A percentile compares a stretch with the other conserved stretches of the same genome.
Conservation (phyloP, 2,329 filamentous ascomycete genomes). For the Aspergillus costaricaensis region DNA sequence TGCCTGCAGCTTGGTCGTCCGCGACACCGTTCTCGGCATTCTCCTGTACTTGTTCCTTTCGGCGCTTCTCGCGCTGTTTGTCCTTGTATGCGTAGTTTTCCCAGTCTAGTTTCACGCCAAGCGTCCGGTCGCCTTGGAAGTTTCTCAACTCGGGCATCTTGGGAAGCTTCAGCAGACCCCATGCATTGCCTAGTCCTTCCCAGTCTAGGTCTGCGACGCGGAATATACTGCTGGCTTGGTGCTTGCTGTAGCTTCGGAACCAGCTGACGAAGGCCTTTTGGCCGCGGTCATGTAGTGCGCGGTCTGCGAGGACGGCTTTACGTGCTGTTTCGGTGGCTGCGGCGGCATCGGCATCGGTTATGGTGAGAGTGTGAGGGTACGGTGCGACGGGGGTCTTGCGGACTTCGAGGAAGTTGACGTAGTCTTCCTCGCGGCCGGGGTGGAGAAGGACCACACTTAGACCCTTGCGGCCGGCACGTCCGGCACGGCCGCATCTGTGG, state of each 20-base stretch:
- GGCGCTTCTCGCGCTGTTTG: conserved; percentile 67
- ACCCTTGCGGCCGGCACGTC: conserved; percentile 68
- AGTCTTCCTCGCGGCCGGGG: conserved; percentile 84
- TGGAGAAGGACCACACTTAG: conserved; percentile 84
- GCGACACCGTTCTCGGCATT: conserved; percentile 40
- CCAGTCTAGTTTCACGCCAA: conserved; percentile 63
- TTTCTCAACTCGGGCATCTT: conserved; percentile 88
- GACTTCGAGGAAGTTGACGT: conserved; percentile 81
- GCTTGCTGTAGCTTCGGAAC: conserved; percentile 87
- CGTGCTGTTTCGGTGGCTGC: conserved; percentile 63
- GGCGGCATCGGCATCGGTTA: conserved; percentile 64
- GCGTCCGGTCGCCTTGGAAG: conserved; percentile 68
- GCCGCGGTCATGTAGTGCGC: conserved; percentile 79
- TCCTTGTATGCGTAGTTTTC: conserved; percentile 71
- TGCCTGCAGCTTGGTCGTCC: conserved; percentile 44
- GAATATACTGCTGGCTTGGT: conserved; percentile 90
- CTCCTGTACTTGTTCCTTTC: conserved; percentile 58
- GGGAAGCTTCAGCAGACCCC: conserved; percentile 83
- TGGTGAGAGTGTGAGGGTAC: conserved; percentile 59
- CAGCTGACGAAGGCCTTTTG: conserved; percentile 92
- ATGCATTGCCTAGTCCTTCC: conserved; percentile 75
- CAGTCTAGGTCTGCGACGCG: conserved; percentile 79
- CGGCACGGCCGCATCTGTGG: conserved; percentile 65
- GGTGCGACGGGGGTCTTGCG: conserved; percentile 79
- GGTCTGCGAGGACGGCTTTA: conserved; percentile 56